phyloP scores from a whole-genome alignment of 352 stramenopile genomes.

The Phytopythium mirpurense region DNA sequence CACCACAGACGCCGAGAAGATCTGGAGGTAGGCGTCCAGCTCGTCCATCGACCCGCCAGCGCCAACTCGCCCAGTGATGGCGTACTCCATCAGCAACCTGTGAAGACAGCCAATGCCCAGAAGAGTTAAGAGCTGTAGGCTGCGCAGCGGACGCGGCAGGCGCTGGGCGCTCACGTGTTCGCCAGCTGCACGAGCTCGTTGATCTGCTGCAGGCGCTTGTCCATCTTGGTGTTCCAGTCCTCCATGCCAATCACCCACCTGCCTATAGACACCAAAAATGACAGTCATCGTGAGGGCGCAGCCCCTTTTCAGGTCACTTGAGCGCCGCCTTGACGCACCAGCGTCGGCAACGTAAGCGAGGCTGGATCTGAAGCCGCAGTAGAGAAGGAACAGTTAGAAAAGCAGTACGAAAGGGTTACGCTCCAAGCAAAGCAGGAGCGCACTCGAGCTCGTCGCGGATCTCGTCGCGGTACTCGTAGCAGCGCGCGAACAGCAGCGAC shows the following conservation, averaged over 20 bases:
- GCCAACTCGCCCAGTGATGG: slow-evolving; percentile 51
- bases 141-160: not conserved
- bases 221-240: slow-evolving; percentile 87
- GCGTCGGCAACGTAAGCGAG: slow-evolving; percentile 68
- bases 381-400: too few relatives aligned
- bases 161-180: slow-evolving; percentile 35
- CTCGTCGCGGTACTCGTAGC: slow-evolving; percentile 80
- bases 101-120: too few relatives aligned
- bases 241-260: slow-evolving; percentile 80
- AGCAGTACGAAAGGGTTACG: too few relatives aligned
- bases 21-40: slow-evolving; percentile 59
- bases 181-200: slow-evolving; percentile 76
- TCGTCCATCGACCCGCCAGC: slow-evolving; percentile 53
- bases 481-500: slow-evolving; percentile 54
- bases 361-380: slow-evolving; percentile 35
- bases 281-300: too few relatives aligned
- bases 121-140: not conserved
- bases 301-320: too few relatives aligned
- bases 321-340: slow-evolving; percentile 10
- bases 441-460: slow-evolving; percentile 82
- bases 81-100: slow-evolving; percentile 63
- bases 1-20: slow-evolving; percentile 55
- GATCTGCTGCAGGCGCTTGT: slow-evolving; percentile 74
- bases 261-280: not conserved
- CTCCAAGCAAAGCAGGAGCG: slow-evolving; percentile 9